These are phyloP conservation scores for Mrakia frigida DNA, from an alignment of 768 basidiomycete genomes.

Conservation along the genomic window DNA sequence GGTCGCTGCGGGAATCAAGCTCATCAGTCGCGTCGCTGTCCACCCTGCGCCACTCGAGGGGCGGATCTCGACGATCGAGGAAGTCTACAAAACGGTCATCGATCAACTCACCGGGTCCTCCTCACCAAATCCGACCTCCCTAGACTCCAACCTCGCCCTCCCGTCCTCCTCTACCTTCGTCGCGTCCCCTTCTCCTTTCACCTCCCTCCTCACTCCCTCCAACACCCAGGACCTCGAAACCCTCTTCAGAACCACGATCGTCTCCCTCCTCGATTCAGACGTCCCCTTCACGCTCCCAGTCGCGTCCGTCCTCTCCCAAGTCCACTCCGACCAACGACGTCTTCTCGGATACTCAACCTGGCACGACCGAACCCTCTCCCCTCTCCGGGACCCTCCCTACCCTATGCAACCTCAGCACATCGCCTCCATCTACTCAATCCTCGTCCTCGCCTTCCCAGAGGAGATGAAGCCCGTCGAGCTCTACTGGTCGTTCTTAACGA, in stretches of 20 bases:
- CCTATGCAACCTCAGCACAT: background rate
- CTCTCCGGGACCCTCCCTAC: background rate
- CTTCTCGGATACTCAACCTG: background rate
- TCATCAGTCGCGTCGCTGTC: background rate
- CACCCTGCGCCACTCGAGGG: background rate
- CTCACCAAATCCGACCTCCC: background rate
- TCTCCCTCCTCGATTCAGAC: background rate
- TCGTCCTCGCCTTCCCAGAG: background rate
- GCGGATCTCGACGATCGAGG: background rate
- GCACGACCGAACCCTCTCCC: background rate
- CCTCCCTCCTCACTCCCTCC: background rate
- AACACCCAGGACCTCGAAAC: background rate
- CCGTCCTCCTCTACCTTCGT: background rate
- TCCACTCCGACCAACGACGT: background rate
- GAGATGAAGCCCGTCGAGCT: slow-evolving; percentile 3
- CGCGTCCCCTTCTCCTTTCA: background rate
- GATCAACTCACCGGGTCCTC: background rate
- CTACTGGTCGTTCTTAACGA: background rate
- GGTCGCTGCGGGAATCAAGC: background rate
- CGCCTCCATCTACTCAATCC: background rate
- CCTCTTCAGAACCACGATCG: background rate
- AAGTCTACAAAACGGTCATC: background rate
- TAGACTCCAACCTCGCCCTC: background rate
- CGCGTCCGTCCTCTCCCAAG: background rate
- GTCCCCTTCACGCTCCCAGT: background rate